phyloP scores from a whole-genome alignment of 1,284 basidiomycete genomes.

The Anthracocystis setariae region DNA sequence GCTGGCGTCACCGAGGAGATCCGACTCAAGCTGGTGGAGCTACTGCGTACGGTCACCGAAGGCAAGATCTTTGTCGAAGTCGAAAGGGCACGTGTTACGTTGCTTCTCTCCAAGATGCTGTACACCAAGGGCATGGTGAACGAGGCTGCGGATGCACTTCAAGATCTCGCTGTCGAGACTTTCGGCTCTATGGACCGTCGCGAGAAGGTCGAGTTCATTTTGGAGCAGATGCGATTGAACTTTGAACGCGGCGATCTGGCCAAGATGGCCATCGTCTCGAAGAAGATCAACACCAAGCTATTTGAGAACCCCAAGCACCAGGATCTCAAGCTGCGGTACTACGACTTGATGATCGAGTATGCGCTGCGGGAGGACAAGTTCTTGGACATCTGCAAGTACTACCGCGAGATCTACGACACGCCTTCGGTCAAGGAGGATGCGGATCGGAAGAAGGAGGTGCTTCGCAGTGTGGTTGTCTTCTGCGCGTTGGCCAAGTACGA shows the following conservation, averaged over 20 bases:
- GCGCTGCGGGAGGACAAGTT: constrained; percentile 85
- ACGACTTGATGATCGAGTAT: constrained; percentile 94
- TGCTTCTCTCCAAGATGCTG: constrained; percentile 60
- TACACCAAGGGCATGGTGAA: constrained; percentile 53
- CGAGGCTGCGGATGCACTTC: constrained; percentile 71
- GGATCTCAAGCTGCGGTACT: constrained; percentile 94
- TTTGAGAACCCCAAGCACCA: constrained; percentile 87
- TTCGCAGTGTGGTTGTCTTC: constrained; percentile 87
- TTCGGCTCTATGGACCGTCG: constrained; percentile 97
- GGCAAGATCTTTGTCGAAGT: constrained; percentile 99
- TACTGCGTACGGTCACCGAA: constrained; percentile 89
- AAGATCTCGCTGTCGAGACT: constrained; percentile 96
- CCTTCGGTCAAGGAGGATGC: constrained; percentile 81
- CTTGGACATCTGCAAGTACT: constrained; percentile 93
- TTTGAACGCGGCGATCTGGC: constrained; percentile 82
- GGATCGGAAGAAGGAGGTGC: constrained; percentile 53
- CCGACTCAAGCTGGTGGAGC: constrained; percentile 72
- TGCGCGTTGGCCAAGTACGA: constrained; percentile 90
- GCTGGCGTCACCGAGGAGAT: constrained; percentile 44
- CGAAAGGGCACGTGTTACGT: constrained; percentile 83
- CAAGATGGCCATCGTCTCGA: constrained; percentile 86
- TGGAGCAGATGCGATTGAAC: constrained; percentile 97
- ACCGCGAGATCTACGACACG: constrained; percentile 95
- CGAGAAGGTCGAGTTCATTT: constrained; percentile 97
- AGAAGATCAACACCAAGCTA: constrained; percentile 88